Evolutionary conservation across 305 asterid genomes (phyloP).

Genomic region (Fraxinus floribunda): DNA sequence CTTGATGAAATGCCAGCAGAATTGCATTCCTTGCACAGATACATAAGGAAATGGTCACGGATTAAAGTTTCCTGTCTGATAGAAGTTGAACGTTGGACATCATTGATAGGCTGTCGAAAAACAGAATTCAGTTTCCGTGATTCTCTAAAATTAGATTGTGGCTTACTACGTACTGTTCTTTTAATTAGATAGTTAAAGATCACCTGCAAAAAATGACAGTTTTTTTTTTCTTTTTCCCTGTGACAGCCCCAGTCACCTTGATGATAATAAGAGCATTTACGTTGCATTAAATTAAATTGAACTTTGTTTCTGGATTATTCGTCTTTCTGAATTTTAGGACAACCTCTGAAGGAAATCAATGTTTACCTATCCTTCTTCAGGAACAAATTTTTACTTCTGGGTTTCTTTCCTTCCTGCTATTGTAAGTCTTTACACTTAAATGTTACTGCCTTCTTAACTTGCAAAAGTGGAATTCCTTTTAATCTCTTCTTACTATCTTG

Average conservation of each 20-base stretch:
- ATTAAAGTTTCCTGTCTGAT: background rate
- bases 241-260: background rate
- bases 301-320: background rate
- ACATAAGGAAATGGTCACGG: background rate
- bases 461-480: background rate
- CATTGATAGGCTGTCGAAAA: background rate
- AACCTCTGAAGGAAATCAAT: constrained; percentile 24
- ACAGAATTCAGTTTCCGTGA: background rate
- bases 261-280: background rate
- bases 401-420: constrained; percentile 71
- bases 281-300: background rate
- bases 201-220: background rate
- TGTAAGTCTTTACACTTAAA: constrained; percentile 41
- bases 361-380: constrained; percentile 36
- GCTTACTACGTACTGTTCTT: background rate
- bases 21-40: background rate
- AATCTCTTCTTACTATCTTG: background rate
- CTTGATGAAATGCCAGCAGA: constrained; percentile 3
- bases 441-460: background rate
- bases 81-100: background rate
- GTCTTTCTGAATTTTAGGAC: background rate
- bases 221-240: background rate
- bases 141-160: background rate
- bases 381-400: constrained; percentile 94
- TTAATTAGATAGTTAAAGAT: background rate